Conservation (phyloP, 2,329 filamentous ascomycete species). For the Samsoniella hepiali region DNA sequence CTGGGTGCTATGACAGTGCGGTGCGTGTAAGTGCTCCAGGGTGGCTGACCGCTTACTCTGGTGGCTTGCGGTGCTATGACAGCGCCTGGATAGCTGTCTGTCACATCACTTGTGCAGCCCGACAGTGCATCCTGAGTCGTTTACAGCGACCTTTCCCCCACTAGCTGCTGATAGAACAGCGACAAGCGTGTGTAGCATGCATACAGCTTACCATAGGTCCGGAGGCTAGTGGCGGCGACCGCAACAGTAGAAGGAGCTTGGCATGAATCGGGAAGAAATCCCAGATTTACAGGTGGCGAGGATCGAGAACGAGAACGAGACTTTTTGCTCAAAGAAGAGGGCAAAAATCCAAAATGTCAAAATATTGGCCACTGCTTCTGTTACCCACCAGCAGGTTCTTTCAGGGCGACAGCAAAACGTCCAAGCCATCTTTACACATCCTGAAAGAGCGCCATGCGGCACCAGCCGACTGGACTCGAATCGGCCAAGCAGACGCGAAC, state of each 20-base stretch:
- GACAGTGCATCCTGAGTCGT: background rate
- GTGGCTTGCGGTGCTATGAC: background rate
- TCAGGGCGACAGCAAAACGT: too few relatives aligned
- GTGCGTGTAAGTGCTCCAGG: background rate
- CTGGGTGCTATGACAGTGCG: background rate
- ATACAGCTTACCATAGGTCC: too few relatives aligned
- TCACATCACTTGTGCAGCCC: background rate
- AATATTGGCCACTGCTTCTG: background rate
- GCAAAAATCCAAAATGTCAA: background rate
- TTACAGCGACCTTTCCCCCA: background rate
- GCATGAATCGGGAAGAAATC: too few relatives aligned
- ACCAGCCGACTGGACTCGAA: slow-evolving; percentile 1
- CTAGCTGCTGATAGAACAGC: background rate
- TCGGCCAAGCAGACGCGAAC: background rate
- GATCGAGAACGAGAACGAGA: background rate
- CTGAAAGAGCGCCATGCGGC: slow-evolving; percentile 9
- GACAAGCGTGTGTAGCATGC: background rate
- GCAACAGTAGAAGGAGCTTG: too few relatives aligned
- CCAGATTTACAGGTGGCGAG: background rate
- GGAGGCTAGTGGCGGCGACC: too few relatives aligned
- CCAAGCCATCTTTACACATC: background rate
- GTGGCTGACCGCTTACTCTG: background rate
- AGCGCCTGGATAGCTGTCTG: too few relatives aligned
- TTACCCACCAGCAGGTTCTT: background rate
- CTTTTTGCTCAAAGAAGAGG: background rate